Base-by-base conservation (phyloP, 2,329 filamentous ascomycete genomes). In the Penicillium sp. region DNA sequence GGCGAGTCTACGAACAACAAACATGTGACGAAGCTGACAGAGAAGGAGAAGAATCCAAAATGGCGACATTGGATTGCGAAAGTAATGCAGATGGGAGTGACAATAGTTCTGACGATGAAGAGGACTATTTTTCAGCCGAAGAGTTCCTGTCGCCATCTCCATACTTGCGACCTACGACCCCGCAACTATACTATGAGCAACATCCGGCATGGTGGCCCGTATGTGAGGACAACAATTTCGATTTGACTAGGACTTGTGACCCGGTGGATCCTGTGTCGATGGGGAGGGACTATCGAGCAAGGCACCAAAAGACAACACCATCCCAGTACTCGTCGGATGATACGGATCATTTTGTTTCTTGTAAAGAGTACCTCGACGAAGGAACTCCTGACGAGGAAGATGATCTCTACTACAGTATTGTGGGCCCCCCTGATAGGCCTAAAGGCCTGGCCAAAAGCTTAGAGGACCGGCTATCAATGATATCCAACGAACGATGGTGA, bases 231-330 rank as follows among this genome's bases (percentile, higher is more conserved):
- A 43, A 55, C 5, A 36, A 56, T 22, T 53, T 53, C n/a, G 61
- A 63, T 42, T 19, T 46, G 12, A 42, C 42, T 0, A 54, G 57
- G 22, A 14, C 43, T 5, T 63, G 62, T 56, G 57, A 57, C 19
- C 49, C 62, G 9, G 61, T 64, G 6, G 42, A 53, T 11, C 16
- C 28, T 12, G 30, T 16, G 17, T 40, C 43, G 11, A 45, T 62
- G 11, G n/a, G 45, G 14, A 52, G 38, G 47, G 35, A 58, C 44
- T 59, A 58, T 57, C 59, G 60, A 5, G 59, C 61, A 12, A 40
- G 43, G 4, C 28, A 46, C 11, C 17, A 17, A 11, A 45, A 12
- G 12, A 28, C 10, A 28, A 17, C 4, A 3, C 1, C 37, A 3
- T 25, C 6, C 6, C 5, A 31, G 36, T 17, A 14, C 17, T 48